phyloP scores from a whole-genome alignment of 1,139 yeast genomes.

The Suhomyces anneliseae region DNA sequence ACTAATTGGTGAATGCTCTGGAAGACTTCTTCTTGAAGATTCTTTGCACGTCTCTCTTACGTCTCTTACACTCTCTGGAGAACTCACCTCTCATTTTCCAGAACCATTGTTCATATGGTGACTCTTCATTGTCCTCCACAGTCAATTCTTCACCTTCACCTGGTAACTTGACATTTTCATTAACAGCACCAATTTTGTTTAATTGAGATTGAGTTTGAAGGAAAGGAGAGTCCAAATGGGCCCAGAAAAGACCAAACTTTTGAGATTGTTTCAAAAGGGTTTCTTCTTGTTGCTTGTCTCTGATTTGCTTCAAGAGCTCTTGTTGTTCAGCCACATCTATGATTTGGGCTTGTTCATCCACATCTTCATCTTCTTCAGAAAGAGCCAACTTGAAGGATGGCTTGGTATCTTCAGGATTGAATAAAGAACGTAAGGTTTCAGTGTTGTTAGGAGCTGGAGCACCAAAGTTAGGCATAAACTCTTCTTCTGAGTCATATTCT shows the following conservation, averaged over 20 bases:
- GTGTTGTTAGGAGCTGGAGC: constrained; percentile 40
- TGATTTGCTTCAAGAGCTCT: constrained; percentile 32
- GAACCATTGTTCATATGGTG: constrained; percentile 72
- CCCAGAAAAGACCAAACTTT: constrained; percentile 67
- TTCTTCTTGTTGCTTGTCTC: constrained; percentile 30
- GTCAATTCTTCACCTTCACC: constrained; percentile 32
- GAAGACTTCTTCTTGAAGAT: constrained; percentile 47
- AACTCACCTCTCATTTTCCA: constrained; percentile 82
- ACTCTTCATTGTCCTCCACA: constrained; percentile 37
- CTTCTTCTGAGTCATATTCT: constrained; percentile 34
- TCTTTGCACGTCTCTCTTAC: constrained; percentile 72
- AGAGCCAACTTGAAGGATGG: constrained; percentile 32
- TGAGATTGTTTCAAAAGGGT: constrained; percentile 13
- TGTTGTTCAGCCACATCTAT: constrained; percentile 24
- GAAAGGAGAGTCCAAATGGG: constrained; percentile 83
- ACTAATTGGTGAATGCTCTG: background rate
- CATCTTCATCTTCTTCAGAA: constrained; percentile 38
- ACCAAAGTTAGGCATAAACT: constrained; percentile 56
- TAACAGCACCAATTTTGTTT: constrained; percentile 49
- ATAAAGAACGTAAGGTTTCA: constrained; percentile 62
- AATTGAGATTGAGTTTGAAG: constrained; percentile 80
- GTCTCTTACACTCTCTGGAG: constrained; percentile 71
- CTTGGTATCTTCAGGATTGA: constrained; percentile 46
- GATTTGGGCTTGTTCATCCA: constrained; percentile 24
- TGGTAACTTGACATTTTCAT: constrained; percentile 32